Base-by-base conservation (phyloP, 345 rosid species). In the Cardamine chenopodiifolia region DNA sequence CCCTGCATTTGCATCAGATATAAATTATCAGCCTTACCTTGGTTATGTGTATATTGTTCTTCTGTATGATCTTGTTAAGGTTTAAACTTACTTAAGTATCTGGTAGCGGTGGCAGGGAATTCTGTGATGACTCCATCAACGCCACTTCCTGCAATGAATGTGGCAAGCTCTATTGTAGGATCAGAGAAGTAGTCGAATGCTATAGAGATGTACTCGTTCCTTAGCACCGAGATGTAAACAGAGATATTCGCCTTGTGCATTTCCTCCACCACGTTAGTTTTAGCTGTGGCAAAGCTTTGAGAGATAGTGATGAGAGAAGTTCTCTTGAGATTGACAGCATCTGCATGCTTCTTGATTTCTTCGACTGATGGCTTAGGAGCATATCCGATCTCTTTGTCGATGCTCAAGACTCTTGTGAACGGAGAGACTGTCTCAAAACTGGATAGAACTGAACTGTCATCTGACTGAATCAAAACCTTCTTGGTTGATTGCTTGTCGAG, bases 121-220 rank as follows among this genome's bases (percentile, higher is more conserved):
- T 93, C 94, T 0, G 96, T 93, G 45, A 87, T 32, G 62, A 91
- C 65, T 14, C 97, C 97, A 76, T 91, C 89, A 17, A 91, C 86
- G n/a, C 66, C 79, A 2, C 75, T 44, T 22, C 82, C 91, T 64
- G 73, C 72, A 34, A 75, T 53, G 67, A 78, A 87, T 29, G 93
- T 85, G 25, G 96, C 96, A 66, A 91, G 64, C 80, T 94, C 95
- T 42, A 80, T 8, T 0, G 64, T 74, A 13, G 98, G 96, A 80
- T 94, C 97, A 2, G 96, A 68, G 20, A 80, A 80, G 86, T 69
- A 94, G 83, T 91, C 98, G 12, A 84, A 88, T 13, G 88, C 76
- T 23, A 88, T 82, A 13, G 90, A 3, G 18, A 84, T 9, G 54
- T 26, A 91, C 72, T 94, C 97, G 19, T 94, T 94, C 72, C 80